Evolutionary conservation across 257 asterid genomes (phyloP).

Genomic region (Schizonepeta tenuifolia): DNA sequence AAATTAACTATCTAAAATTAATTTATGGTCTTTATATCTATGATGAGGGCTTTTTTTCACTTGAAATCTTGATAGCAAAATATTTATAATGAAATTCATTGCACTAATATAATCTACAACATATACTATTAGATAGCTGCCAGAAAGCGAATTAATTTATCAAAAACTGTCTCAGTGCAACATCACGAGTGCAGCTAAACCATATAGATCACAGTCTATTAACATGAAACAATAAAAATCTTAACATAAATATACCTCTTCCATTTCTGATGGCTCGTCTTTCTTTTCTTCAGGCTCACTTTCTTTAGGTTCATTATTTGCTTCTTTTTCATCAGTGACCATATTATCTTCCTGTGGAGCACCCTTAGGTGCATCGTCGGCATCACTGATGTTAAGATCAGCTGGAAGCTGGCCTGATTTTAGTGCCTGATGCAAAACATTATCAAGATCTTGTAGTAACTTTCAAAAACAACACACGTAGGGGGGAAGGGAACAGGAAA

Average conservation of each 20-base stretch:
- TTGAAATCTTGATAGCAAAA: background rate
- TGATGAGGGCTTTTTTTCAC: background rate
- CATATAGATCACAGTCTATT: background rate
- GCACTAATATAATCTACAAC: too few relatives aligned
- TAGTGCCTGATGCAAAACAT: conserved; percentile 63
- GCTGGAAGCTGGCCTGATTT: conserved; percentile 96
- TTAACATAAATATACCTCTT: conserved; percentile 34
- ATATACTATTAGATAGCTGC: background rate
- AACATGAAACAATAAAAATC: background rate
- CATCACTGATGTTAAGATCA: conserved; percentile 58
- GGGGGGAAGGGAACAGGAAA: background rate
- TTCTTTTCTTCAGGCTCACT: conserved; percentile 52
- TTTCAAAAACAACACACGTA: background rate
- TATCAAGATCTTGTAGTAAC: conserved; percentile 4
- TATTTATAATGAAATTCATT: too few relatives aligned
- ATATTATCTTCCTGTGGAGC: conserved; percentile 62
- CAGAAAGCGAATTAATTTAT: background rate
- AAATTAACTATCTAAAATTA: too few relatives aligned
- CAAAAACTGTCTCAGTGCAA: conserved; percentile 21
- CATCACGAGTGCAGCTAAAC: conserved; percentile 13
- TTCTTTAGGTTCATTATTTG: conserved; percentile 42
- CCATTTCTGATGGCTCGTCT: conserved; percentile 74
- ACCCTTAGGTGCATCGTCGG: conserved; percentile 45
- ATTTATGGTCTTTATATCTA: too few relatives aligned
- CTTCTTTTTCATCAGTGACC: conserved; percentile 58